Conservation (phyloP, 2,329 filamentous ascomycete species). For the Grosmannia clavigera region DNA sequence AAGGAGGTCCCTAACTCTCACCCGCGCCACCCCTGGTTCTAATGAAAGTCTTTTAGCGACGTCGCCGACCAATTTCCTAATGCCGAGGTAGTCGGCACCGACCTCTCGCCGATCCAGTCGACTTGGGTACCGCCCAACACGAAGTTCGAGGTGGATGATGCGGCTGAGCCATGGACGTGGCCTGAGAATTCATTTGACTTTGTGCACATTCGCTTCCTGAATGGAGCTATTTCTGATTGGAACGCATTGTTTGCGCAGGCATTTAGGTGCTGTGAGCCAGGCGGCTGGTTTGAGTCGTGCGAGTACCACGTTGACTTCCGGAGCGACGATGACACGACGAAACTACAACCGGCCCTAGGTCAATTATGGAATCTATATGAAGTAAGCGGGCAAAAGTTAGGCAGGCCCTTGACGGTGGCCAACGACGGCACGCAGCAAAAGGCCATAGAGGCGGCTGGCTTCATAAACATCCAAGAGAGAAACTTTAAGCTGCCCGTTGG, state of each 20-base stretch:
- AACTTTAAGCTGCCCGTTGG: neutral
- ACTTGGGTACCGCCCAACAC: slow-evolving; percentile 29
- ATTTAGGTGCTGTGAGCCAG: slow-evolving; percentile 26
- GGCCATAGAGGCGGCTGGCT: slow-evolving; percentile 23
- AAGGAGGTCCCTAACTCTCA: neutral
- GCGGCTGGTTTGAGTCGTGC: slow-evolving; percentile 33
- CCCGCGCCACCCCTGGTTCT: neutral
- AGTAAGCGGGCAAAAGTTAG: slow-evolving; percentile 1
- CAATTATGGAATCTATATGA: neutral
- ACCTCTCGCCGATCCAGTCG: slow-evolving; percentile 32
- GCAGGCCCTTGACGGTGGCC: neutral
- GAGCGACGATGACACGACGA: neutral
- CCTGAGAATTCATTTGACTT: neutral
- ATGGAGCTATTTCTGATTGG: slow-evolving; percentile 16
- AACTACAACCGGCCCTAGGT: no score
- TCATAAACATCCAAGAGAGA: slow-evolving; percentile 20
- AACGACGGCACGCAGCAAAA: slow-evolving; percentile 1
- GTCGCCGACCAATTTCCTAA: slow-evolving; percentile 31
- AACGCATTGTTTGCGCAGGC: slow-evolving; percentile 11
- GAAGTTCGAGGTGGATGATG: slow-evolving; percentile 13
- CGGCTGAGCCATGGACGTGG: slow-evolving; percentile 35
- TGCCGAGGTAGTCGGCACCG: slow-evolving; percentile 30
- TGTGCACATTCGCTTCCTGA: neutral
- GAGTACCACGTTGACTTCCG: neutral
- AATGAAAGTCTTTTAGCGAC: slow-evolving; percentile 11